A percentile compares a stretch with the other conserved stretches of the same genome.
Conservation (phyloP, 305 asterid genomes). For the Galium porrigens region DNA sequence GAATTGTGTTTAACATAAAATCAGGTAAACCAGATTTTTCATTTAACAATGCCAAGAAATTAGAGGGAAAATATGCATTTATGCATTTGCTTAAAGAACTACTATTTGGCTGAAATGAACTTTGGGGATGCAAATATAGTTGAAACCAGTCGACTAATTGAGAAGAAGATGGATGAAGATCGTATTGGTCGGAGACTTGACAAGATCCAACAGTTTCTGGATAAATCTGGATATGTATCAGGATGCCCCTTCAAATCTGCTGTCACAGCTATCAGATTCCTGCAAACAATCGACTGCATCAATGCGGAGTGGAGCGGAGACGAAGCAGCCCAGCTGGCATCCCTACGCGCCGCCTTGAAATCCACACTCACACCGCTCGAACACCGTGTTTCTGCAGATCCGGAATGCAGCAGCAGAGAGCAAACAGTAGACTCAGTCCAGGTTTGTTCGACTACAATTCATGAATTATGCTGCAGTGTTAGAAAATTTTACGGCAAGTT, state of each 20-base stretch:
- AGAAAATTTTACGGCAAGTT: neutral
- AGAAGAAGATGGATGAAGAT: too few species aligned
- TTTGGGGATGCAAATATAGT: too few species aligned
- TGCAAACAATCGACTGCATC: neutral
- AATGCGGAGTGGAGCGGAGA: neutral
- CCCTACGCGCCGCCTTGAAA: neutral
- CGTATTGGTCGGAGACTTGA: too few species aligned
- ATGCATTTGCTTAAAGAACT: too few species aligned
- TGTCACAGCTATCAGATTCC: neutral
- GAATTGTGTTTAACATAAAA: too few species aligned
- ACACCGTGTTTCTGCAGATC: too few species aligned
- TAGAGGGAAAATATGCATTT: too few species aligned
- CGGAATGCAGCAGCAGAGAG: neutral
- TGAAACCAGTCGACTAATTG: too few species aligned
- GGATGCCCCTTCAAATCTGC: neutral
- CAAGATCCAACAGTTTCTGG: too few species aligned
- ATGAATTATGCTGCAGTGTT: neutral
- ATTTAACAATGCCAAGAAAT: too few species aligned
- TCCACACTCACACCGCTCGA: neutral
- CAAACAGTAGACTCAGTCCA: neutral
- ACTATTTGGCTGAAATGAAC: too few species aligned
- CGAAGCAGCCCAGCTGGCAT: neutral
- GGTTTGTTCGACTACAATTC: neutral
- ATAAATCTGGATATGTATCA: neutral
- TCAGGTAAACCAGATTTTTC: too few species aligned